phyloP scores from a whole-genome alignment of 2,329 filamentous ascomycete genomes.

The Triangularia verruculosa region DNA sequence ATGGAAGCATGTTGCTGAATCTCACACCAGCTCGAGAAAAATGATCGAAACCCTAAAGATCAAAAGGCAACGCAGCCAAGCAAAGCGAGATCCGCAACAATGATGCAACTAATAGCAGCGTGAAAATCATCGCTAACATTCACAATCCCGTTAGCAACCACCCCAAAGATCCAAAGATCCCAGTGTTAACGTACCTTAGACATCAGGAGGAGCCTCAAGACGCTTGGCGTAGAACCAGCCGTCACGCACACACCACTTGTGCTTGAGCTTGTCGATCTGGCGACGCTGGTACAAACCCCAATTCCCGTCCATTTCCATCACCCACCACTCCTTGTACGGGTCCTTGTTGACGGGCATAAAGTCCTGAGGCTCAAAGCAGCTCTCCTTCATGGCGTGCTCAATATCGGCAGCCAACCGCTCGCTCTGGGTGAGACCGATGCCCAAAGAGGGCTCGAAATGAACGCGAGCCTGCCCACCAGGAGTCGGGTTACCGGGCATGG shows the following conservation, averaged over 20 bases:
- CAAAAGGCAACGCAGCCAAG: background rate
- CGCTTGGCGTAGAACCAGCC: conserved; percentile 62
- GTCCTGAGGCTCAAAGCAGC: conserved; percentile 56
- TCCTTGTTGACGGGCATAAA: conserved; percentile 62
- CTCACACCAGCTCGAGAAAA: background rate
- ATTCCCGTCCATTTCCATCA: conserved; percentile 58
- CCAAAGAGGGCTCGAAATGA: conserved; percentile 43
- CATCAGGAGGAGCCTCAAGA: conserved; percentile 16
- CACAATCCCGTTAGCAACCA: background rate
- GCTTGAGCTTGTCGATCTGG: conserved; percentile 56
- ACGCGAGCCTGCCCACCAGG: background rate
- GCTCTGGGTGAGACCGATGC: conserved; percentile 49
- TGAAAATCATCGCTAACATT: background rate
- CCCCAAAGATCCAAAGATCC: background rate
- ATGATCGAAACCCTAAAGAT: background rate
- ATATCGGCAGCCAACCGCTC: conserved; percentile 48
- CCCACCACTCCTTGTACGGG: conserved; percentile 58
- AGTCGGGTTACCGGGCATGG: background rate
- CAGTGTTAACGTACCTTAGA: background rate
- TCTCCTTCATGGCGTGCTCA: conserved; percentile 48
- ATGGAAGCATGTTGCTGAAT: background rate
- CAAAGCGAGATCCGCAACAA: background rate
- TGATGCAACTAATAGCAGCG: background rate
- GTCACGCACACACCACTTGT: conserved; percentile 57
- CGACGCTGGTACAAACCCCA: conserved; percentile 59